Evolutionary conservation across 192 early-diverging fungal genomes (phyloP).

Genomic region (Backusella tarrabulga): DNA sequence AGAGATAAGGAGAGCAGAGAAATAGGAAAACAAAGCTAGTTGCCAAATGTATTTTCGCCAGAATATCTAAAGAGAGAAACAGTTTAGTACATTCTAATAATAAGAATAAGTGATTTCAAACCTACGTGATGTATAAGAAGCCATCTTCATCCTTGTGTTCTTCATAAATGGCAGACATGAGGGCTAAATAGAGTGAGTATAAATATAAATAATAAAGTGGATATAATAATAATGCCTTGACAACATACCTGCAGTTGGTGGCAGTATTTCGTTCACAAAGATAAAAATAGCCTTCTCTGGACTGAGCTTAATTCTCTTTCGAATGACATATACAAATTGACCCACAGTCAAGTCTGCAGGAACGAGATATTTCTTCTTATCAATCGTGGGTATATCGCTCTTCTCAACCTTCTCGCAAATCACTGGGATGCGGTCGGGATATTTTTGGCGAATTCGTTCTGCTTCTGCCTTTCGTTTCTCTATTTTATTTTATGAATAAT

Average conservation of each 20-base stretch:
- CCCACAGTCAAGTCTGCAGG: slow-evolving; percentile 98
- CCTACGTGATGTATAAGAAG: slow-evolving; percentile 91
- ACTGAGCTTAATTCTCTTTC: slow-evolving; percentile 96
- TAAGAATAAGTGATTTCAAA: neutral
- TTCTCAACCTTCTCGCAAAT: slow-evolving; percentile 98
- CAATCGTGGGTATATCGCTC: slow-evolving; percentile 95
- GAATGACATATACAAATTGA: slow-evolving; percentile 96
- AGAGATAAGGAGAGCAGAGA: neutral
- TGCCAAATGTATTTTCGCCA: slow-evolving; percentile 87
- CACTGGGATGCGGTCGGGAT: slow-evolving; percentile 89
- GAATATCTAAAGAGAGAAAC: slow-evolving; percentile 54
- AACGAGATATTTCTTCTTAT: slow-evolving; percentile 99
- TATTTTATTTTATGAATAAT: slow-evolving; percentile 19
- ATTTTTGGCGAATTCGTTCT: slow-evolving; percentile 95
- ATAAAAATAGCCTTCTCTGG: slow-evolving; percentile 99
- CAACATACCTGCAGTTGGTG: slow-evolving; percentile 74
- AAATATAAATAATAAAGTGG: neutral
- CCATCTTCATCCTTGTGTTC: slow-evolving; percentile 99
- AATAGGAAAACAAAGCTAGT: slow-evolving; percentile 5
- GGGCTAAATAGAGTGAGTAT: slow-evolving; percentile 33
- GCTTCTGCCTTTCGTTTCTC: slow-evolving; percentile 97
- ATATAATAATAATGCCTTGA: neutral
- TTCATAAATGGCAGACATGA: slow-evolving; percentile 94
- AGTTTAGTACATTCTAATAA: neutral
- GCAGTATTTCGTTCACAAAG: slow-evolving; percentile 96